Evolutionary conservation across 768 basidiomycete genomes (phyloP).

Genomic region (Leucocoprinus leucothites): DNA sequence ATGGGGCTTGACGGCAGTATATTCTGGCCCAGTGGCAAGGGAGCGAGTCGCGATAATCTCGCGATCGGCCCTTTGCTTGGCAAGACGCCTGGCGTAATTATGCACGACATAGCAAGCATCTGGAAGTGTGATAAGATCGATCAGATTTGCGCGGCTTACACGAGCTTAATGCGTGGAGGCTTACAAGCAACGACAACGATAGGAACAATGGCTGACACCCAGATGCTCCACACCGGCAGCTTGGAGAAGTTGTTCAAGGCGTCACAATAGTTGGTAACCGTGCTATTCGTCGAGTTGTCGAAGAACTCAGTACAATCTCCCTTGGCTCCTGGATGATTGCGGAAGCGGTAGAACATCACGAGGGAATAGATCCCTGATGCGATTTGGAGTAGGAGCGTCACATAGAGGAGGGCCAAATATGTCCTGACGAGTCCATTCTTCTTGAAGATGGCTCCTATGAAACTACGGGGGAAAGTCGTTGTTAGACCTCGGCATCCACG

Average conservation of each 20-base stretch:
- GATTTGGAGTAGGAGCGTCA: slow-evolving; percentile 27
- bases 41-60: slow-evolving; percentile 19
- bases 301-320: slow-evolving; percentile 24
- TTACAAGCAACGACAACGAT: slow-evolving; percentile 36
- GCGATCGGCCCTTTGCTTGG: slow-evolving; percentile 23
- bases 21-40: slow-evolving; percentile 17
- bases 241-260: slow-evolving; percentile 22
- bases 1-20: slow-evolving; percentile 23
- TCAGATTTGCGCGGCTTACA: slow-evolving; percentile 5
- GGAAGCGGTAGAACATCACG: slow-evolving; percentile 28
- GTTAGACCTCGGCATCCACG: background rate
- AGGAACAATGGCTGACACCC: slow-evolving; percentile 32
- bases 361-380: slow-evolving; percentile 29
- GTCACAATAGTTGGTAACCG: slow-evolving; percentile 28
- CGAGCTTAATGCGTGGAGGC: slow-evolving; percentile 15
- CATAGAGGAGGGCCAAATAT: slow-evolving; percentile 29
- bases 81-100: slow-evolving; percentile 31
- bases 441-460: slow-evolving; percentile 36
- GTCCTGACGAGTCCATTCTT: slow-evolving; percentile 32
- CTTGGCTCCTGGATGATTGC: slow-evolving; percentile 17
- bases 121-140: slow-evolving; percentile 14
- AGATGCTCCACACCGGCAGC: slow-evolving; percentile 25
- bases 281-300: slow-evolving; percentile 18
- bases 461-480: slow-evolving; percentile 20
- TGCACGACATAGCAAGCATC: slow-evolving; percentile 37